Evolutionary conservation across 139 green algal genomes (phyloP).

Genomic region (Coccomyxa sp.): DNA sequence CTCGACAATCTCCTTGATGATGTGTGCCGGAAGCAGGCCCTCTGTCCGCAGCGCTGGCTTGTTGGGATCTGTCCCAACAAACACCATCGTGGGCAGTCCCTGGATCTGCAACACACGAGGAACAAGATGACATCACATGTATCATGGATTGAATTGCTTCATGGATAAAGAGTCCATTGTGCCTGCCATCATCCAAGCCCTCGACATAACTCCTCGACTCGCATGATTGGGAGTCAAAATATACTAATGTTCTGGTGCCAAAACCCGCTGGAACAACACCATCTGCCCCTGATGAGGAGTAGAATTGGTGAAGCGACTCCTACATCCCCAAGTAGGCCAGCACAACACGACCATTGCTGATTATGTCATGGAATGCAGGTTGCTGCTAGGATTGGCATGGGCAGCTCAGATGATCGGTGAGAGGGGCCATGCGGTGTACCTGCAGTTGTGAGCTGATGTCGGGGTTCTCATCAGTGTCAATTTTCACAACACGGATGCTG

Average conservation of each 20-base stretch:
- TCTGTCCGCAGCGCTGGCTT: conserved; percentile 91
- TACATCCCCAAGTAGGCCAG: neutral
- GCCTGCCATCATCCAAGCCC: neutral
- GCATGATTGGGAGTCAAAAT: neutral
- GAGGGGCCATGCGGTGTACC: conserved; percentile 14
- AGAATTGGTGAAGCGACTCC: neutral
- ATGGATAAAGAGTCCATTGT: no score
- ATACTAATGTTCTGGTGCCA: neutral
- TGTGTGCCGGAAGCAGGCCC: conserved; percentile 75
- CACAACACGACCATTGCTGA: neutral
- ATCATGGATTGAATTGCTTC: neutral
- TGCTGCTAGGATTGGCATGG: no score
- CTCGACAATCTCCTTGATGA: conserved; percentile 77
- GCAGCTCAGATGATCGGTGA: neutral
- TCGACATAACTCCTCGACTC: no score
- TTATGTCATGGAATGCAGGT: neutral
- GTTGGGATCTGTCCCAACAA: conserved; percentile 74
- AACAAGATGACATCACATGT: neutral
- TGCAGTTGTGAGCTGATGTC: conserved; percentile 67
- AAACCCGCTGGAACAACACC: neutral
- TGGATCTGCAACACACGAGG: conserved; percentile 64
- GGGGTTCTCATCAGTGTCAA: conserved; percentile 91
- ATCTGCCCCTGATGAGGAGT: neutral
- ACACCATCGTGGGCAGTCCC: conserved; percentile 91
- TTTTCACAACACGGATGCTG: conserved; percentile 79